phyloP scores from a whole-genome alignment of 495 filamentous ascomycete genomes.

The Penicillium macrosclerotiorum region DNA sequence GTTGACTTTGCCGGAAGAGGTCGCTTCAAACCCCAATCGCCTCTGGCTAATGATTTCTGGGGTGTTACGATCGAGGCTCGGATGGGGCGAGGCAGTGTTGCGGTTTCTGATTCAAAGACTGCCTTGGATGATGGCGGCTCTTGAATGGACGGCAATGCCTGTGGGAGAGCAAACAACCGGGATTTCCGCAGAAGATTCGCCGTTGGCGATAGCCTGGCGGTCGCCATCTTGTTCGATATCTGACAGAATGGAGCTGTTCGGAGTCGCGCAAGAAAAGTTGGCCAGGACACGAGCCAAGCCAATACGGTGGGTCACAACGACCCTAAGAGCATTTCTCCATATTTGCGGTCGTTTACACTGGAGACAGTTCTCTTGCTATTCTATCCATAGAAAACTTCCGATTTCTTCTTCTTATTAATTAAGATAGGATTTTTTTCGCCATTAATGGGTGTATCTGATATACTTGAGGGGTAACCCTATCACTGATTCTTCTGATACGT shows the following conservation, averaged over 20 bases:
- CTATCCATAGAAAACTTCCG: too few species aligned
- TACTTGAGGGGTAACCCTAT: too few species aligned
- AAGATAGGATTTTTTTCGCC: too few species aligned
- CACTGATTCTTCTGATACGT: too few species aligned
- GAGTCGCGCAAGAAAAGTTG: conserved; percentile 40
- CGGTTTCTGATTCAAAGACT: conserved; percentile 56
- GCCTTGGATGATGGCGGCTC: conserved; percentile 38
- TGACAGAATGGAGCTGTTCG: conserved; percentile 19
- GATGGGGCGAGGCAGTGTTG: conserved; percentile 76
- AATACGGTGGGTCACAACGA: conserved; percentile 13
- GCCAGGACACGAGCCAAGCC: conserved; percentile 18
- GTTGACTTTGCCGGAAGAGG: conserved; percentile 74
- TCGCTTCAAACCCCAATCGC: conserved; percentile 95
- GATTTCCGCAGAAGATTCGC: conserved; percentile 64
- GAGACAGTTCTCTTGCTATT: too few species aligned
- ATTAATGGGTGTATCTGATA: too few species aligned
- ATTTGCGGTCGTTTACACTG: too few species aligned
- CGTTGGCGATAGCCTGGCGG: conserved; percentile 55
- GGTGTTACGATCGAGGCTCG: conserved; percentile 83
- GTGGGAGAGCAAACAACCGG: conserved; percentile 63
- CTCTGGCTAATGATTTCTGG: conserved; percentile 64
- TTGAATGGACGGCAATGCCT: conserved; percentile 49
- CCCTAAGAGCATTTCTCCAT: conserved; percentile 15
- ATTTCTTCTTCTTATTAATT: too few species aligned
- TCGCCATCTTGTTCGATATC: conserved; percentile 43